phyloP scores from a whole-genome alignment of 164 flowering plant genomes.

The Piper betle region DNA sequence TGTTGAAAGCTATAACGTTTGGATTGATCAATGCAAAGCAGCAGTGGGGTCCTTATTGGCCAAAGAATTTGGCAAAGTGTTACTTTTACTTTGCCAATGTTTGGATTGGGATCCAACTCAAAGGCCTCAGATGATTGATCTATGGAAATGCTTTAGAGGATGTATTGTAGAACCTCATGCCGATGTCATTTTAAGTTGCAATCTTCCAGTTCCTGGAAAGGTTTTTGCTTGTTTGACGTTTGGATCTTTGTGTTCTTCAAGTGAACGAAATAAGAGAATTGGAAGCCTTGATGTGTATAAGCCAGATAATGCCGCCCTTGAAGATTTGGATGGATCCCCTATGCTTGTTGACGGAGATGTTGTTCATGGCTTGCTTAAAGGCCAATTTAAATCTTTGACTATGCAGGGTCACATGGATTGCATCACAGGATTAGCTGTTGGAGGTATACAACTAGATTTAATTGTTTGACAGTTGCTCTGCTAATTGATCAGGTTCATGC shows the following conservation, averaged over 20 bases:
- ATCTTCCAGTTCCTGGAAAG: constrained; percentile 6
- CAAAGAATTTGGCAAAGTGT: constrained; percentile 18
- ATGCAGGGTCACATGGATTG: constrained; percentile 70
- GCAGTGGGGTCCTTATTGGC: constrained; percentile 26
- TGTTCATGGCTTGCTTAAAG: constrained; percentile 23
- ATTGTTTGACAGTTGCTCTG: background rate
- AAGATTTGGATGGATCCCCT: constrained; percentile 1
- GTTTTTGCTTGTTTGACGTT: constrained; percentile 24
- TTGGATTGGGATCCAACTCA: constrained; percentile 33
- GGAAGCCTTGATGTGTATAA: constrained; percentile 8
- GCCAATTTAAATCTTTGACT: constrained; percentile 28
- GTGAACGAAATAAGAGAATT: constrained; percentile 8
- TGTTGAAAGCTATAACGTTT: constrained; percentile 15
- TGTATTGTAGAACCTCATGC: constrained; percentile 25
- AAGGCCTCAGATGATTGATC: constrained; percentile 43
- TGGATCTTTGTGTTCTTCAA: constrained; percentile 29
- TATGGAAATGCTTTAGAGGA: constrained; percentile 54
- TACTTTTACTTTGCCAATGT: constrained; percentile 36
- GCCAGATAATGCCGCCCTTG: constrained; percentile 3
- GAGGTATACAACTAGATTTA: constrained; percentile 35
- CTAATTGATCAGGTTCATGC: background rate
- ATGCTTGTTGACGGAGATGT: constrained; percentile 20
- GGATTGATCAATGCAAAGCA: constrained; percentile 31
- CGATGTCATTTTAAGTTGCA: constrained; percentile 16
- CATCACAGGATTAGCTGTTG: constrained; percentile 68